These are phyloP conservation scores for Hypholoma sublateritium DNA, from an alignment of 768 basidiomycete species.

Conservation along the genomic window DNA sequence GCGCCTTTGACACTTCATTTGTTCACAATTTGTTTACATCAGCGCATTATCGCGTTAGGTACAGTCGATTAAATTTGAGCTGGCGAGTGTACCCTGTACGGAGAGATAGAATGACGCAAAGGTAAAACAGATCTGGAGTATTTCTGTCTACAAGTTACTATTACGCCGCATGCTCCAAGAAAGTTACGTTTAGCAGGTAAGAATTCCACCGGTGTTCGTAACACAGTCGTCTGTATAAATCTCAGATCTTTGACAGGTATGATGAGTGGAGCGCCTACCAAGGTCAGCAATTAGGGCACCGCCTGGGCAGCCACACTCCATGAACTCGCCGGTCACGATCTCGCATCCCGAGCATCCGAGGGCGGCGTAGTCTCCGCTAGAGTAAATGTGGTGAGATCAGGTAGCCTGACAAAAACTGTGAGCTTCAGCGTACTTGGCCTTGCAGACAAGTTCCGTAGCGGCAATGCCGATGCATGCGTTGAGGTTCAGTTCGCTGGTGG, in stretches of 20 bases:
- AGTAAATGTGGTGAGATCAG: neutral
- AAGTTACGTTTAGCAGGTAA: neutral
- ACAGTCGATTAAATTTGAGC: no score
- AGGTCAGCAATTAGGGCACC: conserved; percentile 7
- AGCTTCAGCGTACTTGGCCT: neutral
- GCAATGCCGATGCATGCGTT: neutral
- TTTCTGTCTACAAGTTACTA: no score
- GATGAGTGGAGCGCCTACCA: neutral
- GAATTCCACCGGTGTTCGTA: neutral
- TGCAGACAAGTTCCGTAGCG: neutral
- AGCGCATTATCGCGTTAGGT: no score
- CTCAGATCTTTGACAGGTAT: neutral
- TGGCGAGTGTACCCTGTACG: no score
- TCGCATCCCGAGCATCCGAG: conserved; percentile 6
- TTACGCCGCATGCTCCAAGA: neutral
- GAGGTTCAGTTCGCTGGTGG: neutral
- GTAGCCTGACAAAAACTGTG: no score
- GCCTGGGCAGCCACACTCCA: conserved; percentile 9
- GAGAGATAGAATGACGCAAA: no score
- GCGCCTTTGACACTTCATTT: no score
- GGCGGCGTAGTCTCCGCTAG: conserved; percentile 9
- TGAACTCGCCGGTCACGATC: conserved; percentile 4
- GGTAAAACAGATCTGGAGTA: no score
- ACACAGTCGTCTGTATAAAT: neutral
- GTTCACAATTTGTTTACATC: no score